Base-by-base conservation (phyloP, 2,329 filamentous ascomycete genomes). In the Apiospora marii region DNA sequence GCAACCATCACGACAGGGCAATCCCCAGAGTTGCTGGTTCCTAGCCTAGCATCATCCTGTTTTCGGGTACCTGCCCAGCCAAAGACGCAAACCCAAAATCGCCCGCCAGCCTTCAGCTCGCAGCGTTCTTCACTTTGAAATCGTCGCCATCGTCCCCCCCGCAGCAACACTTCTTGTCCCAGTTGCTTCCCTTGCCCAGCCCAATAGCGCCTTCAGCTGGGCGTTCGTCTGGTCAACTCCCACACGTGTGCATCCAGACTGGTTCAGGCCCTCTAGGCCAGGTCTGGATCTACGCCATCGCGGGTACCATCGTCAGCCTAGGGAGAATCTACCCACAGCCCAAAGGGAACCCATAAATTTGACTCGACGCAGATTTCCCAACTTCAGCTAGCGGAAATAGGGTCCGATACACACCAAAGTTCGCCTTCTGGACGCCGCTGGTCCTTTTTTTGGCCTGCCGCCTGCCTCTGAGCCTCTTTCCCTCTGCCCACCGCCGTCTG, bases 281-380 rank as follows among this genome's bases (percentile, higher is more conserved):
- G 67, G 67, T 49, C 67, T 69, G 67, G 67, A 69, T 69, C 67
- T 69, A 24, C 67, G 67, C 67, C 67, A 37, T 69, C 67, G 67
- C 67, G 67, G 67, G 44, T 34, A 69, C 67, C 67, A 49, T 69
- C 67, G 67, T 69, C 67, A 49, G 67, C 67, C 58, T 41, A 64
- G 58, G 34, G 58, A n/a, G 34, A 64, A 37, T 64, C 58, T 41
- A 64, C 58, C 58, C 58, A 49, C 67, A 48, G 44, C 67, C 48
- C 43, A 34, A 48, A 46, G 46, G 46, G 27, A 49, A 37, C 67
- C 67, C 48, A 69, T 37, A 69, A 69, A 48, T 49, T 69, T 69
- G 48, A 69, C 44, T 69, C 44, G 44, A 69, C 67, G 67, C 67
- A 69, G 67, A n/a, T 49, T 69, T 46, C 22, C 67, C 67, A 48